Evolutionary conservation across 1,284 basidiomycete genomes (phyloP), one percentile per base, ranked within the genome.

Genomic region (Cryptococcus jaspeensis): DNA sequence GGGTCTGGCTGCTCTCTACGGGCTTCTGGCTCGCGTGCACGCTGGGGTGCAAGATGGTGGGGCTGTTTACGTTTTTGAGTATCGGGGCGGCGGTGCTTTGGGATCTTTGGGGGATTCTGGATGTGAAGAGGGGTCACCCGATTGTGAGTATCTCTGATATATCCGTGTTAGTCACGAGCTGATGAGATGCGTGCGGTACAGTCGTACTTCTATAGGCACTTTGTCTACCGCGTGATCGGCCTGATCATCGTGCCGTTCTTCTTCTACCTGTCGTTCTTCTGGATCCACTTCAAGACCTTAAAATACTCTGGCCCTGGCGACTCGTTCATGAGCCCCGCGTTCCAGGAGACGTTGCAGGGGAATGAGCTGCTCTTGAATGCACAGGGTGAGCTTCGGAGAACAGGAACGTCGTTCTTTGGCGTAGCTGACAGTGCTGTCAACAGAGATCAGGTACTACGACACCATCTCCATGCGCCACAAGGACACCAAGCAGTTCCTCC

Each of bases 31-130:
- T 99, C 82, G 92, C 93, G 35, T 89, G 92, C 74, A 93, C 94
- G 2, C 90, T 97, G 82, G 92, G 91, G 18, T 96, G 95, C 75
- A 99, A 99, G 80, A 95, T 99, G 80, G 97, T 98, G 66, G 96
- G 96, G 50, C 82, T 99, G 54, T 83, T 99, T 61, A 94, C 92
- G 1, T 97, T 99, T 60, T 64, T 87, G 46, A 87, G 90, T 18
- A 86, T 99, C 63, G 96, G 96, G 1, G 82, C 88, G 39, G 95
- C 95, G 4, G 96, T 99, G 42, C 75, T 90, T 25, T 85, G 93
- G 64, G 96, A 99, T 72, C 81, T 99, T 13, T 99, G 96, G 96
- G 90, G 88, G 63, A 82, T 99, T 55, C 79, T 99, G 65, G 96
- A 99, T 78, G 80, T 89, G 74, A 87, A 84, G 72, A 61, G 64